phyloP scores from a whole-genome alignment of 371 early-diverging fungal species.

The Lichtheimia ornata region DNA sequence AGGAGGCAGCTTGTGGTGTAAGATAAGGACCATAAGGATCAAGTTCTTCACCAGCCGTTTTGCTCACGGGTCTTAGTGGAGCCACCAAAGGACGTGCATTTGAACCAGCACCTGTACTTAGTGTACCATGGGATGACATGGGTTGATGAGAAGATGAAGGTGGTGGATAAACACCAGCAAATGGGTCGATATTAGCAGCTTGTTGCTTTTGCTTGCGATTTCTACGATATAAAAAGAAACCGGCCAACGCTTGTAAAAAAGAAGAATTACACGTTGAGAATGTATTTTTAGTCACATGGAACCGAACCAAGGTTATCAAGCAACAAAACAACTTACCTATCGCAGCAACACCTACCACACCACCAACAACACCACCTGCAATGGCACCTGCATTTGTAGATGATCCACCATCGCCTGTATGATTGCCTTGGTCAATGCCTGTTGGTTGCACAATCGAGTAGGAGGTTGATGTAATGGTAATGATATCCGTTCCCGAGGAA shows the following conservation, averaged over 20 bases:
- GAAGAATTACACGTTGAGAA: not conserved
- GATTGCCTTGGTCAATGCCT: conserved; percentile 3
- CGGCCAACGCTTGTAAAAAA: conserved; percentile 1
- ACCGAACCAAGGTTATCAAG: too few species aligned
- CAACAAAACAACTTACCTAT: conserved; percentile 6
- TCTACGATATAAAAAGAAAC: conserved; percentile 5
- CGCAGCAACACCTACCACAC: conserved; percentile 6
- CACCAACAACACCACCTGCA: conserved; percentile 12
- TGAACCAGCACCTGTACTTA: not conserved
- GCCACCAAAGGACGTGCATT: conserved; percentile 16
- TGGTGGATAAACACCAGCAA: not conserved
- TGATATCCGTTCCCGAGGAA: conserved; percentile 6
- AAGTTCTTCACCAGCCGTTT: conserved; percentile 10
- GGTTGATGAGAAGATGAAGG: not conserved
- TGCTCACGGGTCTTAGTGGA: conserved; percentile 11
- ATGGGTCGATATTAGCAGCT: not conserved
- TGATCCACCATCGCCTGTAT: not conserved
- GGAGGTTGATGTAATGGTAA: conserved; percentile 13
- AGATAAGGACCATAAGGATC: conserved; percentile 11
- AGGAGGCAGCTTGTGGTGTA: not conserved
- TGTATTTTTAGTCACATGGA: too few species aligned
- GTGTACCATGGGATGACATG: conserved; percentile 1
- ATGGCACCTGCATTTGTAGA: conserved; percentile 5
- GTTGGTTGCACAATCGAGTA: conserved; percentile 8
- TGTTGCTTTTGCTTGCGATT: not conserved